Base-by-base conservation (phyloP, 768 basidiomycete species). In the Russula vinacea region DNA sequence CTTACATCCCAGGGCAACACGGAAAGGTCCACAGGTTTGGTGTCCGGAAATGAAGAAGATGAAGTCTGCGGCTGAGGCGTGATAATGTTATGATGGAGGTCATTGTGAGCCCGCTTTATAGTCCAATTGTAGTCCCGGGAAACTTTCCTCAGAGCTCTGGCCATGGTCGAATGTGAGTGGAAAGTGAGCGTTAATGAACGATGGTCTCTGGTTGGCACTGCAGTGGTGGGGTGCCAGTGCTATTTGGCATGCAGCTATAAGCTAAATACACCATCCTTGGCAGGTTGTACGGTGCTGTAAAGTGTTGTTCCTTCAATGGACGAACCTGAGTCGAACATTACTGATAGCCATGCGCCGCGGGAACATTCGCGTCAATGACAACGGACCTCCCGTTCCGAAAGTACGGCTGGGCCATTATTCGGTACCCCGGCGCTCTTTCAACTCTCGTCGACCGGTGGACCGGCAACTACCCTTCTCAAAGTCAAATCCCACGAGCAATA, bases 51-150 rank as follows among this genome's bases (percentile, higher is more conserved):
- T 4, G 45, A 14, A 26, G 26, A 10, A 1, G 22, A 16, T 33
- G 53, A 6, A 24, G 54, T n/a, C 26, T 32, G 45, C 22, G 9
- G 58, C 5, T 9, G 32, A 37, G 59, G n/a, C 17, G 39, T 32
- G 24, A 52, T 47, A 33, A 26, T 39, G 11, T 56, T 29, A 26
- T 65, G 64, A 35, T 61, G 59, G 26, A 61, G 64, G 22, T 65
- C 64, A 6, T 65, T 65, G n/a, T 49, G 32, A n/a, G 64, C 64
- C 17, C 64, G 55, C 54, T 51, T 65, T 13, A 65, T 1, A n/a
- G 64, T 65, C 59, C 64, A 61, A 2, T 56, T 22, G n/a, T 56
- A 56, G 33, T 65, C 56, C n/a, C 17, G 40, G 2, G 64, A 56
- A 52, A 65, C 64, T 17, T 24, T 60, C 40, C 59, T 65, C 22